A percentile compares a stretch with the other conserved stretches of the same genome.
These are phyloP conservation scores for Suhomyces bolitotheri DNA, from an alignment of 1,139 yeast species.

Conservation along the genomic window DNA sequence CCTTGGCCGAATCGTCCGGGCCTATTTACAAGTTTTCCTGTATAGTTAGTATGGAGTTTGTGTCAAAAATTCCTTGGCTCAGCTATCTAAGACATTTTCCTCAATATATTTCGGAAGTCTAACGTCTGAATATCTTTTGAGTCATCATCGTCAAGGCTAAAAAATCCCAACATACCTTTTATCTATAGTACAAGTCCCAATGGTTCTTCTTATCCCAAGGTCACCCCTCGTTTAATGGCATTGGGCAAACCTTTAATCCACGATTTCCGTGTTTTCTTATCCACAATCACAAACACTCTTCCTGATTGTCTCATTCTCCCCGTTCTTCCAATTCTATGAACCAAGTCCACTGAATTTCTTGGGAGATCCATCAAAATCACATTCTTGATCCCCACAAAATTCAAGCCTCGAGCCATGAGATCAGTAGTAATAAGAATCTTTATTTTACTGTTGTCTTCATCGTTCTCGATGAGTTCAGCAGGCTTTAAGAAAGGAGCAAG, in stretches of 20 bases:
- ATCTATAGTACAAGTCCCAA: constrained; percentile 7
- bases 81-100: constrained; percentile 32
- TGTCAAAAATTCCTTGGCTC: constrained; percentile 18
- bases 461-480: constrained; percentile 42
- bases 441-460: constrained; percentile 28
- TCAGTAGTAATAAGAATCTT: constrained; percentile 89
- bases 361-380: constrained; percentile 87
- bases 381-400: constrained; percentile 79
- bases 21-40: no score
- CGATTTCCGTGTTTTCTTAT: constrained; percentile 63
- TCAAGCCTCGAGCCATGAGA: constrained; percentile 84
- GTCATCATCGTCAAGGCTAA: constrained; percentile 25
- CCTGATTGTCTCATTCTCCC: constrained; percentile 92
- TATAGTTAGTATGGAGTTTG: constrained; percentile 16
- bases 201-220: constrained; percentile 30
- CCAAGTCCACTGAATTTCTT: constrained; percentile 75
- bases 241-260: constrained; percentile 87
- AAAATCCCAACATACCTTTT: constrained; percentile 16
- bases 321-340: constrained; percentile 92
- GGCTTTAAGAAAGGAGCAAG: constrained; percentile 65
- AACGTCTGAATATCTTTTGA: constrained; percentile 30
- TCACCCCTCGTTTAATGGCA: constrained; percentile 57
- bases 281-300: constrained; percentile 73
- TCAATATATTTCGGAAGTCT: constrained; percentile 33
- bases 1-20: no score